These are phyloP conservation scores for Pseudogymnoascus sp. DNA, from an alignment of 2,329 filamentous ascomycete species.

Conservation along the genomic window DNA sequence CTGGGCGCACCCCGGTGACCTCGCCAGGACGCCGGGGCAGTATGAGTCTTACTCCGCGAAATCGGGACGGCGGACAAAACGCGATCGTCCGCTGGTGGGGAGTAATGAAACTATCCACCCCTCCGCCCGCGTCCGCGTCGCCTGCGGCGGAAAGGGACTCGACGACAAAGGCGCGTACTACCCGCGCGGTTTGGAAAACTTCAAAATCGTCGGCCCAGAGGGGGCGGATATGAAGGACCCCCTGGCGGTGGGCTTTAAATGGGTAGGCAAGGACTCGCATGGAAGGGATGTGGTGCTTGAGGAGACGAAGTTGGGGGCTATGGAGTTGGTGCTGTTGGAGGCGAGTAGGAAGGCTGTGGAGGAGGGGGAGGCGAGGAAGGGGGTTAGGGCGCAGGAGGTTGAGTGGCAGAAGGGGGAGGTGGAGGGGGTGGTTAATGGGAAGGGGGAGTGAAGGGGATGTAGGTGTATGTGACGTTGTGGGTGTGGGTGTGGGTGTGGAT, in stretches of 20 bases:
- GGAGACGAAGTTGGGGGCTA: constrained; percentile 17
- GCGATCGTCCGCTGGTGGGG: constrained; percentile 21
- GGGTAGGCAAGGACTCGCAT: constrained; percentile 15
- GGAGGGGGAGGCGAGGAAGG: not conserved
- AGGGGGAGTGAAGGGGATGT: not conserved
- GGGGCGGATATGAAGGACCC: constrained; percentile 12
- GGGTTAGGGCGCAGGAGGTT: not conserved
- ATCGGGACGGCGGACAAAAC: constrained; percentile 26
- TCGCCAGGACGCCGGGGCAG: constrained; percentile 25
- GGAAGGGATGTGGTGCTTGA: constrained; percentile 14
- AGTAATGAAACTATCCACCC: constrained; percentile 29
- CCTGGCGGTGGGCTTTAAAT: constrained; percentile 10
- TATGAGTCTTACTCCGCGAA: constrained; percentile 28
- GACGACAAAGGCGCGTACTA: constrained; percentile 23
- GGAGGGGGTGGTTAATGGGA: not conserved
- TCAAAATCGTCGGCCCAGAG: not conserved
- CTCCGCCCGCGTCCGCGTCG: constrained; percentile 22
- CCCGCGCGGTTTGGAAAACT: not conserved
- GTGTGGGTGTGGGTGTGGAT: too few relatives aligned
- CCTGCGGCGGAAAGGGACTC: constrained; percentile 19
- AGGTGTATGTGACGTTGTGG: not conserved
- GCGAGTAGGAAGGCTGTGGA: not conserved
- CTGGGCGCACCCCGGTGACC: constrained; percentile 5
- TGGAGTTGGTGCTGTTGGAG: constrained; percentile 13
- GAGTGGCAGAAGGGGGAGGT: not conserved